Conservation (phyloP, 2,329 filamentous ascomycete genomes). For the Berkeleyomyces basicola region DNA sequence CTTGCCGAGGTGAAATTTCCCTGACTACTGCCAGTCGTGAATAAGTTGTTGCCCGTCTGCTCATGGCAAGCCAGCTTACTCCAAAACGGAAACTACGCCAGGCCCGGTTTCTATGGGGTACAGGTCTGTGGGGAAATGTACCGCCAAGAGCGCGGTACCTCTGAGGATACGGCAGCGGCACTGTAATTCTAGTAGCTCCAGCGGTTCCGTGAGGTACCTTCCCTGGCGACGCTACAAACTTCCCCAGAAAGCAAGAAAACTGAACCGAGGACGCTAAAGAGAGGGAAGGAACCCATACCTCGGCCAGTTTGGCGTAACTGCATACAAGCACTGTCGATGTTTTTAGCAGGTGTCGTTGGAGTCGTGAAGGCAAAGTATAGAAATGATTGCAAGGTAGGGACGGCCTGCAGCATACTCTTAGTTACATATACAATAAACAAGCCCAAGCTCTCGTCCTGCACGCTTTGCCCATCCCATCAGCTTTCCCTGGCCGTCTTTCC, state of each 20-base stretch:
- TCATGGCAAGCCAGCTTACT: neutral
- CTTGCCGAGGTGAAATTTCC: neutral
- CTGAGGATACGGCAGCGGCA: neutral
- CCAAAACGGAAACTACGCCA: neutral
- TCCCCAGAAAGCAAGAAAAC: neutral
- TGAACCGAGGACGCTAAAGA: conserved; percentile 11
- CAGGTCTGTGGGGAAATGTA: neutral
- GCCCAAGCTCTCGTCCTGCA: neutral
- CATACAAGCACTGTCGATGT: neutral
- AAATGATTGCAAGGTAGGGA: no score
- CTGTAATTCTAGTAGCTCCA: neutral
- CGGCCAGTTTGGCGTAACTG: neutral
- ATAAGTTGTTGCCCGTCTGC: no score
- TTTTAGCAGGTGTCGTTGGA: neutral
- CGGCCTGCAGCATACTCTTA: no score
- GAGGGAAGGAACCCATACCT: conserved; percentile 11
- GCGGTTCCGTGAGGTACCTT: neutral
- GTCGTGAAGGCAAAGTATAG: neutral
- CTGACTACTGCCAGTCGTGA: no score
- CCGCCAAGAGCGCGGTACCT: neutral
- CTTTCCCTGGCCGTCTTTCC: conserved; percentile 9
- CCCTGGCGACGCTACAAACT: neutral
- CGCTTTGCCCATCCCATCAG: neutral
- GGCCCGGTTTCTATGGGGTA: neutral
- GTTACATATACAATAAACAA: neutral